Conservation (phyloP, 2,329 filamentous ascomycete species). For the Albifimbria verrucaria region DNA sequence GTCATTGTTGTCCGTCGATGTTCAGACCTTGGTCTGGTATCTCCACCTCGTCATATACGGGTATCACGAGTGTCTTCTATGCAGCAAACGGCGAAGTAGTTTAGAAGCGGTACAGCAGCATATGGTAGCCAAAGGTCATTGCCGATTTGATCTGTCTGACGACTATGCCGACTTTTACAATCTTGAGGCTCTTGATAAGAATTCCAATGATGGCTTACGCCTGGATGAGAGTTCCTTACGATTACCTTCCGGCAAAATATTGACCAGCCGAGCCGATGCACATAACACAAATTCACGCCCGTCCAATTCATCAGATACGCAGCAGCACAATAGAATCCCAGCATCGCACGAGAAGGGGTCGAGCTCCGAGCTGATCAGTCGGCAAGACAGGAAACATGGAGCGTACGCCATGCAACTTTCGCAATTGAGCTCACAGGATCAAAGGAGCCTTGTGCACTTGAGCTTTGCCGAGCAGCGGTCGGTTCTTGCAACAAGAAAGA, state of each 20-base stretch:
- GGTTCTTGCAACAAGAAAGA: background rate
- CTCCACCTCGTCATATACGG: background rate
- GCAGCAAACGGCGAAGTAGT: background rate
- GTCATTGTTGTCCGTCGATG: background rate
- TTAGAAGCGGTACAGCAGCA: background rate
- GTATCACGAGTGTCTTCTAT: background rate
- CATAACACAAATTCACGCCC: background rate
- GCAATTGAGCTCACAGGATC: background rate
- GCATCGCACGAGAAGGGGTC: background rate
- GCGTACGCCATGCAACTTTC: background rate
- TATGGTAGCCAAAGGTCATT: background rate
- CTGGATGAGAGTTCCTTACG: background rate
- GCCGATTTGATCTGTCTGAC: background rate
- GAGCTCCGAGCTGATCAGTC: background rate
- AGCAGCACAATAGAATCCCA: background rate
- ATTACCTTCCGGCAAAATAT: background rate
- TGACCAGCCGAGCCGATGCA: background rate
- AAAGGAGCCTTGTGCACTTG: background rate
- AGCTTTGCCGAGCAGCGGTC: background rate
- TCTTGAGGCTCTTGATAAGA: background rate
- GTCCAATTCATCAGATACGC: background rate
- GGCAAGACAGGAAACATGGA: background rate
- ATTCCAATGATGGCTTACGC: background rate
- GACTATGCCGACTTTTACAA: background rate
- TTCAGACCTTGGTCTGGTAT: background rate